These are phyloP conservation scores for Sporothrix pallida DNA, from an alignment of 2,329 filamentous ascomycete genomes.

Conservation along the genomic window DNA sequence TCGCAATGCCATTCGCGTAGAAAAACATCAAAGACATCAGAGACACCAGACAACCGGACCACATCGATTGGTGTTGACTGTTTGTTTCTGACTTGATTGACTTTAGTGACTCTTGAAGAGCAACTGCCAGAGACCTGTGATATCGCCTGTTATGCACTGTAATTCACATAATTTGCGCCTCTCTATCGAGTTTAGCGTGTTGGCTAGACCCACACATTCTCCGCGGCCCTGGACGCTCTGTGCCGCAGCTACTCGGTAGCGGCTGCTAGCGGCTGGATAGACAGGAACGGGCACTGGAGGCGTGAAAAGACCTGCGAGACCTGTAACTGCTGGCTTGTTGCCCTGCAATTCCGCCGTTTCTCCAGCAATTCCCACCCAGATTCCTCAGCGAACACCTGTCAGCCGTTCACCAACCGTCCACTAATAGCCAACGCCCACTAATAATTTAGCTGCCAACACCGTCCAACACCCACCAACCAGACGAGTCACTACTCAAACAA, in stretches of 20 bases:
- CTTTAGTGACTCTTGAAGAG: not conserved
- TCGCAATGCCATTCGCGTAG: not conserved
- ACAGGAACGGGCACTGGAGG: conserved; percentile 17
- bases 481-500: not conserved
- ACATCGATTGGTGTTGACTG: not conserved
- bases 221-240: conserved; percentile 28
- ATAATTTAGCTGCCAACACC: not conserved
- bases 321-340: not conserved
- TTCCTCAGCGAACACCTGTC: conserved; percentile 27
- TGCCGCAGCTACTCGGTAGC: conserved; percentile 21
- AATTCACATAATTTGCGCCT: conserved; percentile 5
- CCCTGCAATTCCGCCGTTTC: conserved; percentile 27
- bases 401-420: not conserved
- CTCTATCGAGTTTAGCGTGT: not conserved
- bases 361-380: conserved; percentile 32
- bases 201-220: conserved; percentile 19
- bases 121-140: not conserved
- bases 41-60: not conserved
- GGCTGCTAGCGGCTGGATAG: conserved; percentile 21
- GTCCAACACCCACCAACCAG: not conserved
- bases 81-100: not conserved
- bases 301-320: not conserved
- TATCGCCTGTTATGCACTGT: conserved; percentile 4
- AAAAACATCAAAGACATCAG: conserved; percentile 1
- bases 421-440: not conserved